phyloP scores from a whole-genome alignment of 176 grass and related monocot species.

The Oryza meyeriana region DNA sequence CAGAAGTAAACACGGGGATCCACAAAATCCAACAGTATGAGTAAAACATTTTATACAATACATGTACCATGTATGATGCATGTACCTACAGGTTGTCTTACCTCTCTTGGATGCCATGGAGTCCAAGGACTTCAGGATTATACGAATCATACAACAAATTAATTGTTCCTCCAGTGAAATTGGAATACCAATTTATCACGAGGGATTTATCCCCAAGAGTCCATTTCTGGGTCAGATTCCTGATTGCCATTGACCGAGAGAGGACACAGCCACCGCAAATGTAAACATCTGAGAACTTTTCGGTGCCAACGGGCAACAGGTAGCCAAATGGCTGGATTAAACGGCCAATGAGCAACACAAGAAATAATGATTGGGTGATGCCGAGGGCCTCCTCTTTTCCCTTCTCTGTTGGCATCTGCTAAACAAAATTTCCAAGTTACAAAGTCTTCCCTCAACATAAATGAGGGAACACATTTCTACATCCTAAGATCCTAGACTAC shows the following conservation, averaged over 20 bases:
- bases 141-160: background rate
- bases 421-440: slow-evolving; percentile 64
- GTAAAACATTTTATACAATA: background rate
- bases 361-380: slow-evolving; percentile 9
- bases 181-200: background rate
- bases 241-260: background rate
- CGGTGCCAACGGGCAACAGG: background rate
- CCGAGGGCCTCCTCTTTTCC: slow-evolving; percentile 22
- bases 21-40: background rate
- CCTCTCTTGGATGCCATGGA: background rate
- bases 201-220: background rate
- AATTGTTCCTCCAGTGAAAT: background rate
- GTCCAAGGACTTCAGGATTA: background rate
- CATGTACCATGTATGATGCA: background rate
- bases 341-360: slow-evolving; percentile 6
- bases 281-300: background rate
- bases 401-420: slow-evolving; percentile 40
- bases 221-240: background rate
- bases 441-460: slow-evolving; percentile 32
- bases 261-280: background rate
- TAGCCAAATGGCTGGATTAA: slow-evolving; percentile 7
- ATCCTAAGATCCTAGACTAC: slow-evolving; percentile 51
- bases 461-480: slow-evolving; percentile 38
- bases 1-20: too few relatives aligned
- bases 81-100: background rate